Base-by-base conservation (phyloP, 768 basidiomycete species). In the Mrakia blollopis region DNA sequence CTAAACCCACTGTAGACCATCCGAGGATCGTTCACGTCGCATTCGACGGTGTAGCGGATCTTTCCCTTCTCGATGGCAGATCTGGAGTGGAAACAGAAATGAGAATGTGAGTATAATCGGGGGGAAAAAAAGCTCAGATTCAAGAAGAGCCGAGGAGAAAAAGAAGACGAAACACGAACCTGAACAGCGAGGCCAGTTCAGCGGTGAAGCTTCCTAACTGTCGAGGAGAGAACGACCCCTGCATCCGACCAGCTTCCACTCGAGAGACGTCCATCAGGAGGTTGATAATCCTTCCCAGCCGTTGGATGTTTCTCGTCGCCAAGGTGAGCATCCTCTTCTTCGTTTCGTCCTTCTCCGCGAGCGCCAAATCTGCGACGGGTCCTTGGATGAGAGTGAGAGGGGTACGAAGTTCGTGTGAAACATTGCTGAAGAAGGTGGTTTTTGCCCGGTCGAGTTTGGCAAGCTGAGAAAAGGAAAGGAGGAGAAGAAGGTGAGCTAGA, bases 131-230 rank as follows among this genome's bases (percentile, higher is more conserved):
- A 11, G 44, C 11, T 44, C 44, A 41, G n/a, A n/a, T n/a, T n/a
- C n/a, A 41, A 41, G 11, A 14, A 44, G 44, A 44, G 14, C 39
- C 39, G 6, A 2, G 47, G 21, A 50, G 47, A 50, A 50, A 1
- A 21, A 50, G 13, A 2, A 11, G 39, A 11, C 6, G 11, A 28
- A 18, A 44, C 9, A 47, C 71, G 50, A 39, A 72, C 71, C 75
- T 75, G 81, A 85, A 86, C 14, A 86, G 75, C 5, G 79, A 76
- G 0, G 85, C 83, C 2, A 86, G 81, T 37, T 85, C 84, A 35
- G 80, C 72, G 6, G 84, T 82, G 68, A 82, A 83, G 1, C 68
- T 69, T 44, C 83, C 83, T 14, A 86, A 78, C 44, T 84, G 80
- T n/a, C 81, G 80, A 0, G 84, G 83, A 25, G 80, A 79, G 79